These are phyloP conservation scores for Stemphylium beticola DNA, from an alignment of 2,329 filamentous ascomycete species.

Conservation along the genomic window DNA sequence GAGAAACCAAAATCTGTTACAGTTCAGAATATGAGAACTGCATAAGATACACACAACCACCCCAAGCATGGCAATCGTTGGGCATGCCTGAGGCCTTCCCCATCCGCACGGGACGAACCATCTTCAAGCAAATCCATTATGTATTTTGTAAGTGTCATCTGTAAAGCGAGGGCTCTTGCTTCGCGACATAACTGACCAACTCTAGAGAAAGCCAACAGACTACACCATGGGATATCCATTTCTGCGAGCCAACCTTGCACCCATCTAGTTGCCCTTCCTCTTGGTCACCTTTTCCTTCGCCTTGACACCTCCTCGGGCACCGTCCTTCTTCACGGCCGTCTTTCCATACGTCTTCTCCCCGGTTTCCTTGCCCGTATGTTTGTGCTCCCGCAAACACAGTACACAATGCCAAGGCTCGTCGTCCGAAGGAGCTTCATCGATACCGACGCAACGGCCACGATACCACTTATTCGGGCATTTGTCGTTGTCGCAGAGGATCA, in stretches of 20 bases:
- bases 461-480: conserved; percentile 9
- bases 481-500: conserved; percentile 13
- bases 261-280: too few species aligned
- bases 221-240: too few species aligned
- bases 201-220: too few species aligned
- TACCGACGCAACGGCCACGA: conserved; percentile 8
- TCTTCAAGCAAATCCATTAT: too few species aligned
- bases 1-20: too few species aligned
- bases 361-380: neutral
- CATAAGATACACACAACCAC: too few species aligned
- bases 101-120: too few species aligned
- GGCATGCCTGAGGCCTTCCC: too few species aligned
- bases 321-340: neutral
- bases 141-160: too few species aligned
- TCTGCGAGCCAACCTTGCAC: neutral
- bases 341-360: neutral
- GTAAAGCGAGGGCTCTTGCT: too few species aligned
- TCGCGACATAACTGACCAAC: too few species aligned
- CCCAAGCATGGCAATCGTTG: too few species aligned
- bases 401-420: conserved; percentile 6
- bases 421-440: neutral
- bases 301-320: neutral
- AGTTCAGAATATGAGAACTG: neutral
- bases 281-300: neutral
- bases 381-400: neutral